Conservation (phyloP, 176 grass and related monocot species). For the Dactylis glomerata region DNA sequence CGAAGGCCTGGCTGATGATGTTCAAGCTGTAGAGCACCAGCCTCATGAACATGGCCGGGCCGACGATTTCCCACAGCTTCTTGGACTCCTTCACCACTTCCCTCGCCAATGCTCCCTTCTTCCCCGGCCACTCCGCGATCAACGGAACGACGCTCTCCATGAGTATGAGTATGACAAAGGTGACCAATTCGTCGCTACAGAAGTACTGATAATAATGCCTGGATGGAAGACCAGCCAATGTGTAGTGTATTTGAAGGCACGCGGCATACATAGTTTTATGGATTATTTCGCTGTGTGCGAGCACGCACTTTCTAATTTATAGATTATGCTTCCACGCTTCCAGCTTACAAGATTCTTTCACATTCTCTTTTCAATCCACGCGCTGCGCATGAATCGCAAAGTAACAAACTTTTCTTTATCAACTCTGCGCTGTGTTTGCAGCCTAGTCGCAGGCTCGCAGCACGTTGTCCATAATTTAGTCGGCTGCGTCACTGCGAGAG, state of each 20-base stretch:
- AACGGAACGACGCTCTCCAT: conserved; percentile 11
- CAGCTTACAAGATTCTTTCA: not conserved
- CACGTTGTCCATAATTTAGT: too few relatives aligned
- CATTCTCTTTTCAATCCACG: not conserved
- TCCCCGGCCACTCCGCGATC: not conserved
- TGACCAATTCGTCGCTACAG: not conserved
- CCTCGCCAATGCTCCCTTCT: not conserved
- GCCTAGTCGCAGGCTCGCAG: too few relatives aligned
- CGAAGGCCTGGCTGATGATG: conserved; percentile 52
- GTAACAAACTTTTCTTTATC: too few relatives aligned
- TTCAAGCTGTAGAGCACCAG: conserved; percentile 24
- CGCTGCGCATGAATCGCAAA: too few relatives aligned
- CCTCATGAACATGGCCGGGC: conserved; percentile 27
- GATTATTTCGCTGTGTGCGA: not conserved
- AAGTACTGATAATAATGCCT: not conserved
- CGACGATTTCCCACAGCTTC: conserved; percentile 31
- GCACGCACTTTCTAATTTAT: not conserved
- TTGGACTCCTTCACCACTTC: conserved; percentile 26
- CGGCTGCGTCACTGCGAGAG: too few relatives aligned
- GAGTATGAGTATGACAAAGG: not conserved
- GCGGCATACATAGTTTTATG: not conserved
- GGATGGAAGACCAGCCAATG: not conserved
- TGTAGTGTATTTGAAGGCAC: not conserved
- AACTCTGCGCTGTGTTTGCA: too few relatives aligned
- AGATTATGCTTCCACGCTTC: not conserved